Conservation (phyloP, 2,329 filamentous ascomycete species). For the Coniosporium tulheliwenetii region DNA sequence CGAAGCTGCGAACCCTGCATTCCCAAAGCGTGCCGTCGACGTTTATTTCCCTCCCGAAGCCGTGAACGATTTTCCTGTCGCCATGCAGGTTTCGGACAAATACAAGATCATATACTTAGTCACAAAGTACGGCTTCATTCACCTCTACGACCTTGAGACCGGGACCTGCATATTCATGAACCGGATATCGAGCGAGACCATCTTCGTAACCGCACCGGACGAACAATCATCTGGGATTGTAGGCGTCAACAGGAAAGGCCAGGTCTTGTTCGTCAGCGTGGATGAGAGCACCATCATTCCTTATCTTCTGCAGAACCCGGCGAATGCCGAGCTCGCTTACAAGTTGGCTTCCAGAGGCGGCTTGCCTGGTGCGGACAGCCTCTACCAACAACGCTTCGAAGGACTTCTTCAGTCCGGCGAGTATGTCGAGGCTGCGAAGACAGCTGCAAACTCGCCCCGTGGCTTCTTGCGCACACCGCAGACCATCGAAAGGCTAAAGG, state of each 20-base stretch:
- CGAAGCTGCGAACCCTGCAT: conserved; percentile 71
- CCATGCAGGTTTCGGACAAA: conserved; percentile 91
- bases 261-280: conserved; percentile 85
- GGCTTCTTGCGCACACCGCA: conserved; percentile 89
- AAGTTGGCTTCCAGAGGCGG: conserved; percentile 92
- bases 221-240: conserved; percentile 74
- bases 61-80: conserved; percentile 92
- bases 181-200: conserved; percentile 96
- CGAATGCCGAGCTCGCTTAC: conserved; percentile 83
- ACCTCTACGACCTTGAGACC: conserved; percentile 93
- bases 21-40: conserved; percentile 91
- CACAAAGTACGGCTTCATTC: conserved; percentile 98
- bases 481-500: conserved; percentile 94
- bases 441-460: conserved; percentile 88
- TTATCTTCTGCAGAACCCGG: conserved; percentile 91
- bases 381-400: conserved; percentile 89
- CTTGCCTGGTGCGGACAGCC: conserved; percentile 81
- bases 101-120: conserved; percentile 96
- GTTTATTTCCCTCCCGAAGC: conserved; percentile 96
- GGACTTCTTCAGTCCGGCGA: conserved; percentile 65
- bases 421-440: conserved; percentile 81
- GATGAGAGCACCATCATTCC: conserved; percentile 85
- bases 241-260: conserved; percentile 93
- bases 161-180: conserved; percentile 98
- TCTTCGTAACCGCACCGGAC: conserved; percentile 86